Percentiles rank a stretch among this genome's conserved stretches.
Conservation (phyloP, 2,329 filamentous ascomycete species). For the Ascochyta viciae-villosae region DNA sequence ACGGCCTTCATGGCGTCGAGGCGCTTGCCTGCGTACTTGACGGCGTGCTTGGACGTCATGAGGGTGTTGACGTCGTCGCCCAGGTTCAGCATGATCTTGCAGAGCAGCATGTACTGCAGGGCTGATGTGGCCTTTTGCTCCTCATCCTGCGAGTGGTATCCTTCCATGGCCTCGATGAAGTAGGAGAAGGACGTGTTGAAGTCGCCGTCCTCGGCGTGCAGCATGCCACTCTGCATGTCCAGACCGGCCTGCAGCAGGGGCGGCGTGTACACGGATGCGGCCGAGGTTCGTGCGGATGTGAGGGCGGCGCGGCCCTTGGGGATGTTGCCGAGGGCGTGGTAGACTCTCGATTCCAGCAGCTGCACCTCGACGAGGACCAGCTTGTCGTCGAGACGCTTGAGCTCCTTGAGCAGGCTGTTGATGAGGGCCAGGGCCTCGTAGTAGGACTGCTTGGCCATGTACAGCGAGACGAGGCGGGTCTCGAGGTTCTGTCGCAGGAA, state of each 20-base stretch:
- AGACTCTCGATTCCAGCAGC: slow-evolving; percentile 93
- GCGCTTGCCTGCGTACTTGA: slow-evolving; percentile 94
- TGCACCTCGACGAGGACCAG: slow-evolving; percentile 97
- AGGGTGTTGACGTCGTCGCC: slow-evolving; percentile 95
- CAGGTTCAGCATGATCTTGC: slow-evolving; percentile 99
- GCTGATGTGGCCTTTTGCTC: slow-evolving; percentile 89
- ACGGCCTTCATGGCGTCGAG: slow-evolving; percentile 99
- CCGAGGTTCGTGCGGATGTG: slow-evolving; percentile 91
- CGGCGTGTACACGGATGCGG: slow-evolving; percentile 96
- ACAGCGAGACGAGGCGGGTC: slow-evolving; percentile 88
- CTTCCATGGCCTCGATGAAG: slow-evolving; percentile 98
- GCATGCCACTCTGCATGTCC: slow-evolving; percentile 99
- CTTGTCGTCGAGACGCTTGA: slow-evolving; percentile 98
- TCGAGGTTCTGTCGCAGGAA: slow-evolving; percentile 99
- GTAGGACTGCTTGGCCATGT: slow-evolving; percentile 97
- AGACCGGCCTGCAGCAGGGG: slow-evolving; percentile 93
- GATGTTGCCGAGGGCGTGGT: slow-evolving; percentile 96
- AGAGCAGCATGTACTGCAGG: slow-evolving; percentile 98
- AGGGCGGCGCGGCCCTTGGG: slow-evolving; percentile 94
- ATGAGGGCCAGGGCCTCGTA: slow-evolving; percentile 97
- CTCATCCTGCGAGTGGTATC: slow-evolving; percentile 93
- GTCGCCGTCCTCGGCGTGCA: slow-evolving; percentile 97
- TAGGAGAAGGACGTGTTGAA: slow-evolving; percentile 99
- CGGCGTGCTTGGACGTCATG: slow-evolving; percentile 93
- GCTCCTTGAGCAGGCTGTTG: slow-evolving; percentile 92